phyloP scores from a whole-genome alignment of 192 early-diverging fungal species.

The Entomortierella beljakovae region DNA sequence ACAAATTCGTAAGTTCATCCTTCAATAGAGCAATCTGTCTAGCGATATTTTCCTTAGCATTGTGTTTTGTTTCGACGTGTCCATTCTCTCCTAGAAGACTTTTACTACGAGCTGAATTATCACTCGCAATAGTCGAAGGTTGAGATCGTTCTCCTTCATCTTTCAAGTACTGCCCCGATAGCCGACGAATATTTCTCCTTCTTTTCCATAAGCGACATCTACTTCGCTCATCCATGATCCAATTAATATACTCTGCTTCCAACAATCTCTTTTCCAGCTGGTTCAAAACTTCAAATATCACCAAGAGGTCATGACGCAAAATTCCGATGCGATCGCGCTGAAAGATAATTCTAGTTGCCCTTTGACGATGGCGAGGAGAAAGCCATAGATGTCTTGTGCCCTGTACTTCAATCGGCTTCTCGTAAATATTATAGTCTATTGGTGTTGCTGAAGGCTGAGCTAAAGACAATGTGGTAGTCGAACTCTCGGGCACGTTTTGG shows the following conservation, averaged over 20 bases:
- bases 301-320: constrained; percentile 60
- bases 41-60: neutral
- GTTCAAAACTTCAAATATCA: constrained; percentile 60
- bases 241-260: constrained; percentile 66
- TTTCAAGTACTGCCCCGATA: neutral
- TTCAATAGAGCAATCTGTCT: neutral
- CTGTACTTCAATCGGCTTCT: neutral
- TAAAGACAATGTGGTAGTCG: neutral
- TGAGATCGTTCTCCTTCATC: neutral
- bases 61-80: neutral
- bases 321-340: constrained; percentile 61
- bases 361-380: constrained; percentile 50
- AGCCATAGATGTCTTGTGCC: constrained; percentile 55
- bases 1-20: neutral
- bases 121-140: neutral
- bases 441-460: neutral
- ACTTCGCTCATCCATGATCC: constrained; percentile 60
- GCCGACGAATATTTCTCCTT: neutral
- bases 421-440: neutral
- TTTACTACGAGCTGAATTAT: neutral
- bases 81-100: neutral
- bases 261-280: constrained; percentile 57
- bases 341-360: constrained; percentile 59
- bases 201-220: constrained; percentile 53
- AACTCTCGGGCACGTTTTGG: neutral